These are phyloP conservation scores for Botrytis cinerea DNA, from an alignment of 2,329 filamentous ascomycete species.

Conservation along the genomic window DNA sequence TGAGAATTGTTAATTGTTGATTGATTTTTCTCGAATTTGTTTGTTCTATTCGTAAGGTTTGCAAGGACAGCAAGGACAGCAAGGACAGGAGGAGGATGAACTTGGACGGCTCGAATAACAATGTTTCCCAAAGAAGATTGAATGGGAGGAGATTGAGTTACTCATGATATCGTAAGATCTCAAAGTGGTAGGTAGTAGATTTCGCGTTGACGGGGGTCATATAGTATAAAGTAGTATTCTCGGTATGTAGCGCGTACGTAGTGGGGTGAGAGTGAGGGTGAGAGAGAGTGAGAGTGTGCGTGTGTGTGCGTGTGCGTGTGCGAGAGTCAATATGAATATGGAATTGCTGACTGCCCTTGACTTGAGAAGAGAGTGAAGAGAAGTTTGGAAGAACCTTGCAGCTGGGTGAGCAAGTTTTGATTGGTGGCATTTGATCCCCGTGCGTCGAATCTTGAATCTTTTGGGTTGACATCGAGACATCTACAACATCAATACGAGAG, in stretches of 20 bases:
- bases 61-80: no score
- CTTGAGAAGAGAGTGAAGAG: neutral
- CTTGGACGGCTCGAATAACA: no score
- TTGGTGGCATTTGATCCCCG: neutral
- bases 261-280: neutral
- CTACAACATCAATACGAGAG: neutral
- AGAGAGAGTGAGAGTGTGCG: no score
- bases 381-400: constrained; percentile 1
- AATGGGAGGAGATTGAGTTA: neutral
- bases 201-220: neutral
- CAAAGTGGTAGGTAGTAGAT: neutral
- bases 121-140: neutral
- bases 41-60: constrained; percentile 1
- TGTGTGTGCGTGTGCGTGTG: neutral
- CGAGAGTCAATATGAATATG: no score
- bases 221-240: neutral
- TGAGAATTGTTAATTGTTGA: neutral
- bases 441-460: neutral
- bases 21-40: neutral
- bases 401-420: constrained; percentile 8
- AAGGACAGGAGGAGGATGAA: neutral
- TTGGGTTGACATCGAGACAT: neutral
- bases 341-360: no score
- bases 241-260: neutral
- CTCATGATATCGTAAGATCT: constrained; percentile 9